These are phyloP conservation scores for Westerdykella sp. DNA, from an alignment of 2,329 filamentous ascomycete species.

Conservation along the genomic window DNA sequence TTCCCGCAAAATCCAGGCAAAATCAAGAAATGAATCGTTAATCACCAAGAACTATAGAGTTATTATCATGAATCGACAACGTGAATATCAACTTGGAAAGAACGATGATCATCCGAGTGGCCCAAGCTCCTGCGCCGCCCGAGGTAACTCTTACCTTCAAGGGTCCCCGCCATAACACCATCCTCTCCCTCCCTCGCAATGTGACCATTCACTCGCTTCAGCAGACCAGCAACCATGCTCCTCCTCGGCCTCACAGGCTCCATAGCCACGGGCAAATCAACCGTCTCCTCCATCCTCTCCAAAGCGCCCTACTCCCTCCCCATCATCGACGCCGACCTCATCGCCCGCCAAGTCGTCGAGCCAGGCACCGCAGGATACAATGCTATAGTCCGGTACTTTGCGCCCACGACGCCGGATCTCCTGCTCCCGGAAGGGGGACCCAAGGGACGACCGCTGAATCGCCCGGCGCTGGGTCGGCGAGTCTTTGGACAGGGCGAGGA, in stretches of 20 bases:
- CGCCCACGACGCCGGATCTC: conserved; percentile 75
- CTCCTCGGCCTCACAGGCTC: conserved; percentile 94
- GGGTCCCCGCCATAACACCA: too few relatives aligned
- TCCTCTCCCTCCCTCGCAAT: too few relatives aligned
- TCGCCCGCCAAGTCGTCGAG: conserved; percentile 90
- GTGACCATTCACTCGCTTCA: too few relatives aligned
- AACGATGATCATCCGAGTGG: too few relatives aligned
- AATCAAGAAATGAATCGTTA: too few relatives aligned
- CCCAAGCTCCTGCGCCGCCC: too few relatives aligned
- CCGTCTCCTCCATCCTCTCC: conserved; percentile 77
- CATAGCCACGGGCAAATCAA: conserved; percentile 97
- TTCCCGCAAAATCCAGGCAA: too few relatives aligned
- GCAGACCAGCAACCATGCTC: conserved; percentile 56
- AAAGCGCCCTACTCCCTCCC: conserved; percentile 77
- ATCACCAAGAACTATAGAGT: too few relatives aligned
- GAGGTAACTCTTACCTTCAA: too few relatives aligned
- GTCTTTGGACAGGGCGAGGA: conserved; percentile 79
- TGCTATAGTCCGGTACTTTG: conserved; percentile 76
- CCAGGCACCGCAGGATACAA: conserved; percentile 80
- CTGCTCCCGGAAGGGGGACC: conserved; percentile 56
- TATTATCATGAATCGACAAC: too few relatives aligned
- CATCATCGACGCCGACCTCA: conserved; percentile 86
- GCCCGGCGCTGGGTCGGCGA: conserved; percentile 73
- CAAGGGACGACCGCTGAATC: conserved; percentile 70
- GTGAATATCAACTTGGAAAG: too few relatives aligned